These are phyloP conservation scores for Cucumis melo DNA, from an alignment of 306 rosid species.

Conservation along the genomic window DNA sequence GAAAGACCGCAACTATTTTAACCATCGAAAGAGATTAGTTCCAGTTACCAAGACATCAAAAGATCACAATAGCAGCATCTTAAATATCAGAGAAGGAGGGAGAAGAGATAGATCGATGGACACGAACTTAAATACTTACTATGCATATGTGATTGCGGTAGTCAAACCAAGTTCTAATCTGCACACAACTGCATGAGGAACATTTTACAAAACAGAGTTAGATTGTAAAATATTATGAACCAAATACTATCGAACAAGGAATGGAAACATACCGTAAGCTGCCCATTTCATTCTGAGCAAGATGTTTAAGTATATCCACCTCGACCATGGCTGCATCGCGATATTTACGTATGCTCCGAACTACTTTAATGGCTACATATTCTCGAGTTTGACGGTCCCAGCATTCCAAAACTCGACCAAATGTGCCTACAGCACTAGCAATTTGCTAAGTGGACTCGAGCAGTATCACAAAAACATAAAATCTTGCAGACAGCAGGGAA, in stretches of 20 bases:
- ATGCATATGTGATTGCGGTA: conserved; percentile 93
- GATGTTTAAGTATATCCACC: conserved; percentile 66
- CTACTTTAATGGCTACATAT: conserved; percentile 85
- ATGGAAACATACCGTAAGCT: conserved; percentile 35
- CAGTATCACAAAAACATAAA: conserved; percentile 58
- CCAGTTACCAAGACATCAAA: not conserved
- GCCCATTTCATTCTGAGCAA: conserved; percentile 48
- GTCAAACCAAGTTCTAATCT: conserved; percentile 79
- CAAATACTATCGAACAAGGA: not conserved
- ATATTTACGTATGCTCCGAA: conserved; percentile 74
- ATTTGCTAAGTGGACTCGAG: conserved; percentile 76
- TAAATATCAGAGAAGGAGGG: not conserved
- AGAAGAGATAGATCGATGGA: not conserved
- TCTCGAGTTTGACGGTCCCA: conserved; percentile 85
- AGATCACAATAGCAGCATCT: not conserved
- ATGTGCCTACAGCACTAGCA: conserved; percentile 99
- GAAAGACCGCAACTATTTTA: not conserved
- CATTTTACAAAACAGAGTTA: conserved; percentile 4
- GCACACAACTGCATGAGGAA: conserved; percentile 66
- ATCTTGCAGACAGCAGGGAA: conserved; percentile 67
- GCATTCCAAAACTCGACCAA: conserved; percentile 99
- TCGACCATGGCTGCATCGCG: conserved; percentile 95
- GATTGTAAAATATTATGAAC: conserved; percentile 4
- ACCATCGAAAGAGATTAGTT: not conserved
- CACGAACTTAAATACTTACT: conserved; percentile 40